These are phyloP conservation scores for Eragrostis tef DNA, from an alignment of 202 grass and related monocot species.

Conservation along the genomic window DNA sequence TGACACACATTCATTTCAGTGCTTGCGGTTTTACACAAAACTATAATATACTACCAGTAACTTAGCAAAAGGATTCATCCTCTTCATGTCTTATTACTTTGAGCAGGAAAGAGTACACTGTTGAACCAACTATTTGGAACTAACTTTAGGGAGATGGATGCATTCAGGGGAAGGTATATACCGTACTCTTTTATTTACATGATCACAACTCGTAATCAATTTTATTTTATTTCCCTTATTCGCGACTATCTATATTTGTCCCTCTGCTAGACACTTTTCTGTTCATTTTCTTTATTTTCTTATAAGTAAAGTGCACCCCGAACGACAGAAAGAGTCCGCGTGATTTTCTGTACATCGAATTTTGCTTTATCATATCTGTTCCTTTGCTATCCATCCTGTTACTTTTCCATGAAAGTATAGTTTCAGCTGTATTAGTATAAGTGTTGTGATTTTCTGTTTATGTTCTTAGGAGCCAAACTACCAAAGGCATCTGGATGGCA, in stretches of 20 bases:
- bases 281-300: not conserved
- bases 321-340: not conserved
- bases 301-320: not conserved
- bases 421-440: not conserved
- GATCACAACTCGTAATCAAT: not conserved
- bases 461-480: constrained; percentile 78
- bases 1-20: not conserved
- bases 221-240: not conserved
- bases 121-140: constrained; percentile 84
- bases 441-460: constrained; percentile 24
- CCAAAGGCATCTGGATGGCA: constrained; percentile 91
- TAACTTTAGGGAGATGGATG: constrained; percentile 88
- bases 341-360: not conserved
- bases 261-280: constrained; percentile 9
- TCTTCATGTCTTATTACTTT: constrained; percentile 16
- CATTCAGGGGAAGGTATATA: constrained; percentile 80
- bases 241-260: not conserved
- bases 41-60: not conserved
- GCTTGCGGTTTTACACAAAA: not conserved
- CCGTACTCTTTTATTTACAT: not conserved
- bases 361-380: not conserved
- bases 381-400: not conserved
- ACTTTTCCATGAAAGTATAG: constrained; percentile 9
- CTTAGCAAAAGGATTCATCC: constrained; percentile 1
- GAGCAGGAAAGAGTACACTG: constrained; percentile 86